Evolutionary conservation across 768 basidiomycete genomes (phyloP), one percentile per base, ranked within the genome.

Genomic region (Boletus pseudopeckii): DNA sequence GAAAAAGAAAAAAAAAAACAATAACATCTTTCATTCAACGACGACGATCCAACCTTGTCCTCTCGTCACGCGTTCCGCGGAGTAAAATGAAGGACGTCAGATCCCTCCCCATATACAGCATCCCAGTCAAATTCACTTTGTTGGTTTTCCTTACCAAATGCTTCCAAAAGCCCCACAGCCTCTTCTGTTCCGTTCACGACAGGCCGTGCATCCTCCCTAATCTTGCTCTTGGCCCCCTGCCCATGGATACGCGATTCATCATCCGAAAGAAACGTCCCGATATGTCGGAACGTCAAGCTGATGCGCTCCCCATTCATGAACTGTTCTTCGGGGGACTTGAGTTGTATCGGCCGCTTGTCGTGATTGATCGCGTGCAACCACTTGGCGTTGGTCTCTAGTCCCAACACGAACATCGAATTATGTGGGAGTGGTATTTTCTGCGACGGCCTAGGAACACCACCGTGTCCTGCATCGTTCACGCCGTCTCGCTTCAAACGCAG

Each of bases 351-450:
- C 1, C 90, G 84, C 57, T 88, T 90, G 71, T 92, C 90, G 50
- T 82, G 81, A 54, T 83, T 81, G 58, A 92, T 88, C 39, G 80
- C 82, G 62, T 92, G 90, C 50, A 90, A 71, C 86, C 88, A 92
- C 53, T 76, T 77, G 50, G 74, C 72, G 60, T 92, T 92, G 45
- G 89, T 91, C 49, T 77, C 75, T 5, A 82, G 77, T 1, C 89
- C 89, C 74, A 92, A 74, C 54, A 90, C 83, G 66, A 92, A 91
- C 78, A 91, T 84, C 5, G 88, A 90, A 66, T 89, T 90, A 61
- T 91, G 84, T 0, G 87, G 87, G 0, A 92, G 80, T 1, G 84
- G 82, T 18, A 92, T 79, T 55, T 83, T 83, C 65, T 89, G 87
- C 0, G 79, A 66, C 1, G 64, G 63, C 6, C 79, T 74, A 8